phyloP scores from a whole-genome alignment of 2,329 filamentous ascomycete species.

The Exophiala phaeomuriformis region DNA sequence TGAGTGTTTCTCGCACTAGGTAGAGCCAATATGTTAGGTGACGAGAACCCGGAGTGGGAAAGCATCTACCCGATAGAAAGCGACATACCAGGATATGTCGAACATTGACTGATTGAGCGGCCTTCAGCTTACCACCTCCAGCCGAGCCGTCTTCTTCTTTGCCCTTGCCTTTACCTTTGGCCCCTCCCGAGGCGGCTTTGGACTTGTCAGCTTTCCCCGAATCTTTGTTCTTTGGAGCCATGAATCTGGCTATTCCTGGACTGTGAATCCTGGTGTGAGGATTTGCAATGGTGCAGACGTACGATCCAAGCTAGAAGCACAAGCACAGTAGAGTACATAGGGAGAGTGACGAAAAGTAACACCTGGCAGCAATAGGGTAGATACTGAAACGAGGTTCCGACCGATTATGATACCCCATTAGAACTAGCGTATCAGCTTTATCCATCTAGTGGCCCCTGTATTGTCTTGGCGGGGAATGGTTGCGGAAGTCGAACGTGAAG shows the following conservation, averaged over 20 bases:
- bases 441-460: not conserved
- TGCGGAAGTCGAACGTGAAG: not conserved
- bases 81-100: slow-evolving; percentile 53
- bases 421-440: not conserved
- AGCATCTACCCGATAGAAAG: not conserved
- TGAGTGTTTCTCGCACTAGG: slow-evolving; percentile 54
- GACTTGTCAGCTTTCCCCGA: slow-evolving; percentile 28
- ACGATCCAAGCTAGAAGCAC: not conserved
- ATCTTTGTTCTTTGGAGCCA: slow-evolving; percentile 40
- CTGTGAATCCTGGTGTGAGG: not conserved
- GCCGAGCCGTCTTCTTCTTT: slow-evolving; percentile 33
- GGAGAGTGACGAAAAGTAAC: not conserved
- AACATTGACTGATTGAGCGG: slow-evolving; percentile 57
- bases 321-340: not conserved
- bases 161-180: slow-evolving; percentile 36
- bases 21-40: not conserved
- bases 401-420: not conserved
- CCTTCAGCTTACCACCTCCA: slow-evolving; percentile 42
- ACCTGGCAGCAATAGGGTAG: not conserved
- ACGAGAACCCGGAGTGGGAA: not conserved
- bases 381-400: not conserved
- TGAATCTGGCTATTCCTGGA: slow-evolving; percentile 16
- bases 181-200: slow-evolving; percentile 25
- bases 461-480: not conserved
- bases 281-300: not conserved